phyloP scores from a whole-genome alignment of 768 basidiomycete genomes.

The Crassisporium funariophilum region DNA sequence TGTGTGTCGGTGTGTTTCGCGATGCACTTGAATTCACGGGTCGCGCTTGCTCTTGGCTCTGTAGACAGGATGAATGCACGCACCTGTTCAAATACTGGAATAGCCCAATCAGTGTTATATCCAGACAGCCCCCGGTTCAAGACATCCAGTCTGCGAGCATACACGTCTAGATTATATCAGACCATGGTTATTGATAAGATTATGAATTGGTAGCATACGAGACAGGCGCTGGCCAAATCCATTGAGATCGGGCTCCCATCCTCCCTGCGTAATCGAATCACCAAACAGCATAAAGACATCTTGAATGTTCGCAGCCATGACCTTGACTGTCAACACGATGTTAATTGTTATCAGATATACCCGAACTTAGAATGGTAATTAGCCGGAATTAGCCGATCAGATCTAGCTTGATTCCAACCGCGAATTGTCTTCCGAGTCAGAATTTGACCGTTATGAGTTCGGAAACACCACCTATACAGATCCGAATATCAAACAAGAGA shows the following conservation, averaged over 20 bases:
- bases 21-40: conserved; percentile 49
- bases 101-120: conserved; percentile 86
- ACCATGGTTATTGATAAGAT: conserved; percentile 4
- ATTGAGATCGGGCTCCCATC: conserved; percentile 50
- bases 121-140: conserved; percentile 84
- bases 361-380: conserved; percentile 2
- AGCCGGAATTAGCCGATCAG: conserved; percentile 14
- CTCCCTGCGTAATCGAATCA: conserved; percentile 78
- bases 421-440: conserved; percentile 4
- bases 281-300: conserved; percentile 78
- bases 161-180: conserved; percentile 52
- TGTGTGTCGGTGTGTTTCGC: conserved; percentile 50
- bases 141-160: conserved; percentile 81
- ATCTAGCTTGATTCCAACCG: conserved; percentile 6
- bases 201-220: conserved; percentile 42
- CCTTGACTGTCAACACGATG: not conserved
- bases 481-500: conserved; percentile 76
- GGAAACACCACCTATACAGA: conserved; percentile 45
- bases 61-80: not conserved
- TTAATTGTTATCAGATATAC: too few relatives aligned
- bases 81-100: conserved; percentile 80
- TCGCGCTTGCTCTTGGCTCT: not conserved
- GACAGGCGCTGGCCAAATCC: conserved; percentile 74
- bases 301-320: conserved; percentile 60
- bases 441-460: conserved; percentile 22